Percentiles rank a stretch among this genome's conserved stretches.
Conservation (phyloP, 768 basidiomycete genomes). For the Kwoniella dejecticola region DNA sequence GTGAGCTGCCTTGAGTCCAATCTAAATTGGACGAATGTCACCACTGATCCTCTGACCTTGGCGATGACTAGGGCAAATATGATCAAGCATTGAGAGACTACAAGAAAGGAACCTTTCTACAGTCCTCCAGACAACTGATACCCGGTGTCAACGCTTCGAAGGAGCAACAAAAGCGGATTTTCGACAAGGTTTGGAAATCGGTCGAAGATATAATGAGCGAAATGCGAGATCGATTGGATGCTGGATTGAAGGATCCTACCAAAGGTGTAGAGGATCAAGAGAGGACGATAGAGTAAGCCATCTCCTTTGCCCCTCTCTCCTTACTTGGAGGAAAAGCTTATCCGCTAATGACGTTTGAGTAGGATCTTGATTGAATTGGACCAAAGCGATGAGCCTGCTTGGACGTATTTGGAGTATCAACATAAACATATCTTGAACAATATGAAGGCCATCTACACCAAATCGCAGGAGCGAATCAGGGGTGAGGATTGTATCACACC, state of each 20-base stretch:
- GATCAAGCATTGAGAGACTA: constrained; percentile 93
- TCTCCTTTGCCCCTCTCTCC: not conserved
- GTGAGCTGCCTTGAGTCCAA: constrained; percentile 59
- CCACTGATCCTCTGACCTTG: not conserved
- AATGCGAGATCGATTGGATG: constrained; percentile 75
- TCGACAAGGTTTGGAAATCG: constrained; percentile 93
- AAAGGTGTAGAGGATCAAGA: constrained; percentile 90
- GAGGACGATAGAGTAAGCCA: constrained; percentile 86
- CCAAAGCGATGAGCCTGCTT: constrained; percentile 83
- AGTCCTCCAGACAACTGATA: constrained; percentile 82
- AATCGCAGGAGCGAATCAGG: constrained; percentile 61
- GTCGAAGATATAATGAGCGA: constrained; percentile 94
- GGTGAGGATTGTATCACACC: constrained; percentile 58
- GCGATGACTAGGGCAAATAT: constrained; percentile 72
- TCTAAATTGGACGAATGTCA: no score
- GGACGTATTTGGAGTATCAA: constrained; percentile 94
- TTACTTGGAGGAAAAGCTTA: not conserved
- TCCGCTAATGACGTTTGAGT: not conserved
- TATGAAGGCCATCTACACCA: constrained; percentile 67
- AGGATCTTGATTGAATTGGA: constrained; percentile 89
- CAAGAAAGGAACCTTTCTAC: constrained; percentile 90
- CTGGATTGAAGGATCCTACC: constrained; percentile 76
- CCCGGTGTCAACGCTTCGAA: constrained; percentile 62
- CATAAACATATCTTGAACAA: constrained; percentile 80
- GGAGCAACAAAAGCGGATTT: constrained; percentile 81